These are phyloP conservation scores for Amanita brunnescens DNA, from an alignment of 768 basidiomycete species.

Conservation along the genomic window DNA sequence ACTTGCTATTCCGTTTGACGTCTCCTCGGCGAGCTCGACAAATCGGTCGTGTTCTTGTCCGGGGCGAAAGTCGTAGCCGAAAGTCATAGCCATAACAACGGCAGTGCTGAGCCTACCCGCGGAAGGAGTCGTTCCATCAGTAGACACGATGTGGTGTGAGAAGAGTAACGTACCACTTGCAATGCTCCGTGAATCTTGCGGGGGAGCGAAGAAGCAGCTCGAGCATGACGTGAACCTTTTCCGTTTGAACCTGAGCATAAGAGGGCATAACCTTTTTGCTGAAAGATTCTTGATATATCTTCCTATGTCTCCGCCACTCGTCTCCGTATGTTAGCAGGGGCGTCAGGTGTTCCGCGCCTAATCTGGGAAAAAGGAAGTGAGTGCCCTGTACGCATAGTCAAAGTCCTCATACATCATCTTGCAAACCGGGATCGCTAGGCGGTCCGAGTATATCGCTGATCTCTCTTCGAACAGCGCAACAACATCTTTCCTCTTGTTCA, in stretches of 20 bases:
- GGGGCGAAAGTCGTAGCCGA: background rate
- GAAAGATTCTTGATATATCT: background rate
- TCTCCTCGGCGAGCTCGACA: background rate
- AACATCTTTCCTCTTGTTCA: background rate
- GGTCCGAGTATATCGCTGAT: background rate
- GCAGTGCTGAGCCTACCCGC: background rate
- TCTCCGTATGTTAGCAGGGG: background rate
- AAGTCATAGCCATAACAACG: background rate
- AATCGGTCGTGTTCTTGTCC: background rate
- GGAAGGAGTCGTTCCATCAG: background rate
- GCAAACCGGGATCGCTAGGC: background rate
- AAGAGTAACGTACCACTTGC: background rate
- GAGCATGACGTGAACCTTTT: background rate
- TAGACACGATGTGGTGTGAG: no score
- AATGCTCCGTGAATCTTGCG: background rate
- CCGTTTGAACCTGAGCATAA: background rate
- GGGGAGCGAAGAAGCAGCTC: background rate
- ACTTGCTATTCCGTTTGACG: background rate
- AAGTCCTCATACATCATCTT: background rate
- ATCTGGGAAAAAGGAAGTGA: background rate
- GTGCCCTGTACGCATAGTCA: no score
- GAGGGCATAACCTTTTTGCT: background rate
- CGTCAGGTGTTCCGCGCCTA: background rate
- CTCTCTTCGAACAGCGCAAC: background rate
- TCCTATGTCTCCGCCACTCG: background rate